A percentile compares a stretch with the other conserved stretches of the same genome.
Evolutionary conservation across 371 early-diverging fungal species (phyloP).

Genomic region (Mucor indicus): DNA sequence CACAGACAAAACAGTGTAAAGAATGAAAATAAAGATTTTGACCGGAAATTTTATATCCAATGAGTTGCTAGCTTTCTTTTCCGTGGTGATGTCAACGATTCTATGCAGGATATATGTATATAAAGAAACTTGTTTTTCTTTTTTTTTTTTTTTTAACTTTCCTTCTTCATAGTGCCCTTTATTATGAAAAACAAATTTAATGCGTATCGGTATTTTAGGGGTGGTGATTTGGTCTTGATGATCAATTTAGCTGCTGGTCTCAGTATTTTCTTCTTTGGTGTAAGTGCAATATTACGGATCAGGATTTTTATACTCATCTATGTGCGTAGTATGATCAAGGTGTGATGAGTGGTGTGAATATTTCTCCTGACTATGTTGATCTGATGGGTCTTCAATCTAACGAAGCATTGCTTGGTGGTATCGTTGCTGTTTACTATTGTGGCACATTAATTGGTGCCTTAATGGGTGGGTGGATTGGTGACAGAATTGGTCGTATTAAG

Average conservation of each 20-base stretch:
- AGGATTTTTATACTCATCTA: not conserved
- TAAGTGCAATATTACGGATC: too few relatives aligned
- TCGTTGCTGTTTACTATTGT: slow-evolving; percentile 39
- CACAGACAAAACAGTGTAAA: too few relatives aligned
- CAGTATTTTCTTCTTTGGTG: slow-evolving; percentile 48
- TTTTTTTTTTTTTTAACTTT: not conserved
- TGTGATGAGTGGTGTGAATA: slow-evolving; percentile 45
- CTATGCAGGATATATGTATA: too few relatives aligned
- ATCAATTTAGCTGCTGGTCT: slow-evolving; percentile 44
- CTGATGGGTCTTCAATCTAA: slow-evolving; percentile 36
- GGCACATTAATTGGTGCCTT: slow-evolving; percentile 44
- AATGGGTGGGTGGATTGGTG: slow-evolving; percentile 41
- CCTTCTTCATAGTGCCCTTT: not conserved
- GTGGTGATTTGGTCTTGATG: slow-evolving; percentile 21
- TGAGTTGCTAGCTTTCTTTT: too few relatives aligned
- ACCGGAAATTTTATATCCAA: too few relatives aligned
- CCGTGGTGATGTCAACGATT: too few relatives aligned
- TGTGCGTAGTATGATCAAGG: slow-evolving; percentile 42
- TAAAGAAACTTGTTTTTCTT: too few relatives aligned
- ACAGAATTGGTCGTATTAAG: slow-evolving; percentile 38
- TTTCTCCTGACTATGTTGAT: slow-evolving; percentile 34
- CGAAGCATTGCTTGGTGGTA: slow-evolving; percentile 39
- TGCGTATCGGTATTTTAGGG: slow-evolving; percentile 11
- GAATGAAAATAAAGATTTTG: too few relatives aligned
- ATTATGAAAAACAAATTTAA: not conserved